These are phyloP conservation scores for Pelargonium cotyledonis DNA, from an alignment of 441 rosid species.

Conservation along the genomic window DNA sequence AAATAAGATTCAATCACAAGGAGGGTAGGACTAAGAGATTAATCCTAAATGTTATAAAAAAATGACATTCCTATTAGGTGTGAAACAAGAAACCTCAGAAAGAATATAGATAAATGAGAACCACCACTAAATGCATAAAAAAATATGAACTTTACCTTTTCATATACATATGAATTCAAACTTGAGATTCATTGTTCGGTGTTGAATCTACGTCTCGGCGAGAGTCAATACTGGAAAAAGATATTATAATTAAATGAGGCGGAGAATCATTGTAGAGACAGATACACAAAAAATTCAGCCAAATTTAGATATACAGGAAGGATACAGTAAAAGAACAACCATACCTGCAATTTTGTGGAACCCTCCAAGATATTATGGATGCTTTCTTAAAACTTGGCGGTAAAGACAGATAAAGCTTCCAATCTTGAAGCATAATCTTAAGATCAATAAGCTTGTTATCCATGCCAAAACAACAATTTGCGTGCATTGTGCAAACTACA, in stretches of 20 bases:
- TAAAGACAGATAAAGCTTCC: conserved; percentile 53
- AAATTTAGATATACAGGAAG: not conserved
- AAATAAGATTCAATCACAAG: too few relatives aligned
- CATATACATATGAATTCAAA: not conserved
- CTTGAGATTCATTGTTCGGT: not conserved
- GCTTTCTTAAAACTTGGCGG: conserved; percentile 46
- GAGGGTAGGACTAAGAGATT: too few relatives aligned
- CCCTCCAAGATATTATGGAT: conserved; percentile 48
- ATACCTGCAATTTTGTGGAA: conserved; percentile 79
- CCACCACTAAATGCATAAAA: not conserved
- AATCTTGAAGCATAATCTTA: conserved; percentile 69
- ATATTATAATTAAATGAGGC: not conserved
- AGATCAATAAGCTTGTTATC: conserved; percentile 67
- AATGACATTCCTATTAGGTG: not conserved
- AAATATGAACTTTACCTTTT: not conserved
- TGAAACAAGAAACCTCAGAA: not conserved
- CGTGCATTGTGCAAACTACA: conserved; percentile 78
- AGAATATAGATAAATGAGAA: not conserved
- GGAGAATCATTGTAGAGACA: not conserved
- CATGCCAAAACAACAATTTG: conserved; percentile 75
- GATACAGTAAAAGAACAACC: conserved; percentile 7
- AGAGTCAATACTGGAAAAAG: not conserved
- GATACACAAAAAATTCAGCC: not conserved
- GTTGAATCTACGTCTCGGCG: not conserved
- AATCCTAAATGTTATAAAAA: not conserved